These are phyloP conservation scores for Selaginella tamariscina DNA, from an alignment of 75 land plant species.

Conservation along the genomic window DNA sequence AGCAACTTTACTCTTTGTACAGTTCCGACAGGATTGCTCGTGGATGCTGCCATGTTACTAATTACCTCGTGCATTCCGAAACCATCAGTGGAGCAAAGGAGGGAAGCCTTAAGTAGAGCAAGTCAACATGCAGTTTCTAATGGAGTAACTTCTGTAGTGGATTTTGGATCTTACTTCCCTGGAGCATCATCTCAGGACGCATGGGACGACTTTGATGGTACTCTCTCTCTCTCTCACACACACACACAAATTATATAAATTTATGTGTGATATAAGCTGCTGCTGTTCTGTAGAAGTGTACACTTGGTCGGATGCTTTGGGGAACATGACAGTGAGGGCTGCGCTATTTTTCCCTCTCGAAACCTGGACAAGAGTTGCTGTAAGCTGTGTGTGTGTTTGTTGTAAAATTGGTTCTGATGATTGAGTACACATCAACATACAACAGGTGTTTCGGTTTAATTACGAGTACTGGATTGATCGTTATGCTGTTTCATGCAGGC, in stretches of 20 bases:
- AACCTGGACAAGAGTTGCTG: slow-evolving; percentile 65
- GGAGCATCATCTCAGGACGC: slow-evolving; percentile 41
- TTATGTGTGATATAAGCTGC: slow-evolving; percentile 4
- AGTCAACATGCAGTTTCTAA: slow-evolving; percentile 50
- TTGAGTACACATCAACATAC: no score
- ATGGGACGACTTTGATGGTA: slow-evolving; percentile 82
- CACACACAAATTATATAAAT: neutral
- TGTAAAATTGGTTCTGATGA: no score
- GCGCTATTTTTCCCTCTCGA: slow-evolving; percentile 75
- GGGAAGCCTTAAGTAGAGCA: slow-evolving; percentile 65
- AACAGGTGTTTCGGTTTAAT: no score
- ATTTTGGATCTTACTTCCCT: slow-evolving; percentile 68
- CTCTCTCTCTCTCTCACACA: neutral
- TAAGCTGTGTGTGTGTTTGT: no score
- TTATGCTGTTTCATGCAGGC: slow-evolving; percentile 33
- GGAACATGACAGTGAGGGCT: slow-evolving; percentile 53
- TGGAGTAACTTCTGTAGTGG: slow-evolving; percentile 86
- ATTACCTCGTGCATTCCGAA: slow-evolving; percentile 44
- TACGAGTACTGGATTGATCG: no score
- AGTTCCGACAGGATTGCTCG: slow-evolving; percentile 74
- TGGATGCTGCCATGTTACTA: slow-evolving; percentile 79
- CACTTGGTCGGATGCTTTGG: slow-evolving; percentile 59
- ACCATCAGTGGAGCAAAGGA: slow-evolving; percentile 47
- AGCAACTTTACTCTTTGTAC: slow-evolving; percentile 12
- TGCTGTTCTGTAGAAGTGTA: slow-evolving; percentile 51